Base-by-base conservation (phyloP, 2,329 filamentous ascomycete genomes). In the Sclerotinia trifoliorum region DNA sequence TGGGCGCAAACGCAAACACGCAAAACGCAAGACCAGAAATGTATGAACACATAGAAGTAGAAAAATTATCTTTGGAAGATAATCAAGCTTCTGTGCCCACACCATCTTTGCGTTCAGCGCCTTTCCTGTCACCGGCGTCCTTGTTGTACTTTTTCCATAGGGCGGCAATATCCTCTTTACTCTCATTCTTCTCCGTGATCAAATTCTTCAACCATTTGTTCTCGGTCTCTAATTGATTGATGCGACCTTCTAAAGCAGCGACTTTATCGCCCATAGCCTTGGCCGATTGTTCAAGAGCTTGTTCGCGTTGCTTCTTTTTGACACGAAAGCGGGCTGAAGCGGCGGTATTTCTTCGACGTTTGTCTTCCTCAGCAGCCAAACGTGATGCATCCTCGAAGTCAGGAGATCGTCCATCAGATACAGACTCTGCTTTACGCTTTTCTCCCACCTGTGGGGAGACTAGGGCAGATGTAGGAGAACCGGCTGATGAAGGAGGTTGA, bases 271-370 rank as follows among this genome's bases (percentile, higher is more conserved):
- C 87, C 80, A 94, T 91, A 73, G 96, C 93, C 79, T 93, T 93
- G 75, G 92, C 89, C 4, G 88, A 90, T 76, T 88, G 88, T 79
- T 94, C 92, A 65, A 96, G 87, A 11, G 91, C 90, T 79, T 94
- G 91, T 82, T 96, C 93, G 63, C 93, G 90, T 81, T 95, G 92
- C 87, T 96, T 96, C 89, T 96, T 96, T 88, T 96, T 96, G 78
- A 95, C 88, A 69, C 93, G 90, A 85, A 96, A 96, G 62, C 93
- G 90, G 24, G 93, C 93, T 73, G 90, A 93, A 67, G 93, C 93
- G 44, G 93, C 93, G 2, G 93, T 96, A 81, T 96, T 96, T 72
- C 93, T 88, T 69, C 92, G 88, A 62, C 93, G 90, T 82, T 96
- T 96, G 78, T 96, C 93, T 80, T 96, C 93, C 79, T 96, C 93